phyloP scores from a whole-genome alignment of 2,329 filamentous ascomycete species.

The Tympanopsis confertula region DNA sequence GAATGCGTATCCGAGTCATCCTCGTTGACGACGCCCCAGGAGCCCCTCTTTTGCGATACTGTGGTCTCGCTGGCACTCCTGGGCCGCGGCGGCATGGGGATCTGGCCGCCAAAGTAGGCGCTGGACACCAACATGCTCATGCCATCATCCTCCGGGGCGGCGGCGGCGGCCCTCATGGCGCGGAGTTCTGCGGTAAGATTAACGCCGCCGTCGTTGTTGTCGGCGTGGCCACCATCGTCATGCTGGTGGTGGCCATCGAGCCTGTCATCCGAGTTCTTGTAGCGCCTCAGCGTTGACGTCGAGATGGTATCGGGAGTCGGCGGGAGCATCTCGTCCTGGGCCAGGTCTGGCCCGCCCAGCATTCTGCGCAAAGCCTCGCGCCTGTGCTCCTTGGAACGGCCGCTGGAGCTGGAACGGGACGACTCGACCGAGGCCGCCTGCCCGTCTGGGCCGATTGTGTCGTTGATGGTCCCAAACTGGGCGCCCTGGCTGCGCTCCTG shows the following conservation, averaged over 20 bases:
- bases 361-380: constrained; percentile 34
- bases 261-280: constrained; percentile 13
- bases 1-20: constrained; percentile 15
- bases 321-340: constrained; percentile 31
- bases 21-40: constrained; percentile 27
- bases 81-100: constrained; percentile 24
- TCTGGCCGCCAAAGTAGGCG: constrained; percentile 15
- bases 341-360: constrained; percentile 32
- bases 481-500: constrained; percentile 3
- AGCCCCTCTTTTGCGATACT: constrained; percentile 23
- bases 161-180: too few species aligned
- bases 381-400: constrained; percentile 28
- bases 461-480: constrained; percentile 32
- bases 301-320: constrained; percentile 50
- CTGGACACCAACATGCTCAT: constrained; percentile 10
- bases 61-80: constrained; percentile 34
- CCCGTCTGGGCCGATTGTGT: constrained; percentile 30
- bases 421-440: constrained; percentile 9
- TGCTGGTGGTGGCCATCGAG: constrained; percentile 11
- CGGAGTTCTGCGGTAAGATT: too few species aligned
- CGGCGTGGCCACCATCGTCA: not conserved
- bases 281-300: constrained; percentile 32
- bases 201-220: not conserved
- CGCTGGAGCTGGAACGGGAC: not conserved
- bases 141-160: constrained; percentile 17